A percentile compares a stretch with the other conserved stretches of the same genome.
phyloP scores from a whole-genome alignment of 805 yeast species.

The Yarrowia porcina region DNA sequence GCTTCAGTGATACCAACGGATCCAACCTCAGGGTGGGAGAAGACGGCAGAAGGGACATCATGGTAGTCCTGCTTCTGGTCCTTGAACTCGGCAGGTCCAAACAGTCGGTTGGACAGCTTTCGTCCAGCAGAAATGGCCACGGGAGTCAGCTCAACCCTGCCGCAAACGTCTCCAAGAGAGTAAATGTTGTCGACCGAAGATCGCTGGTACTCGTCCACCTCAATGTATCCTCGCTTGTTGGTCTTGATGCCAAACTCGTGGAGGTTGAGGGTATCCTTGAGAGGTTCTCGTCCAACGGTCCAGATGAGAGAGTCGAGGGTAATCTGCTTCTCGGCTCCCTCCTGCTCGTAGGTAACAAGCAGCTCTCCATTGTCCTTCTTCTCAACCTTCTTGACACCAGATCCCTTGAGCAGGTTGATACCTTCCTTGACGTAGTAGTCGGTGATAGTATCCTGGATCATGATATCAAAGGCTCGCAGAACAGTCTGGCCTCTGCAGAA shows the following conservation, averaged over 20 bases:
- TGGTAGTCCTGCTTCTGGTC: constrained; percentile 78
- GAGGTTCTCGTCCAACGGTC: constrained; percentile 90
- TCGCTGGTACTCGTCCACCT: constrained; percentile 85
- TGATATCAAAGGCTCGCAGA: constrained; percentile 79
- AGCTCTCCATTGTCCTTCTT: constrained; percentile 47
- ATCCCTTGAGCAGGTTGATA: constrained; percentile 68
- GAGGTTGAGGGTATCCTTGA: constrained; percentile 62
- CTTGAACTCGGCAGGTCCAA: constrained; percentile 71
- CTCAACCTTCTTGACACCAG: constrained; percentile 46
- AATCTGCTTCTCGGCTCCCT: constrained; percentile 43
- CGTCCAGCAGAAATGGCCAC: constrained; percentile 99
- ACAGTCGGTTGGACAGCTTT: constrained; percentile 83
- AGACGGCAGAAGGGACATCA: constrained; percentile 93
- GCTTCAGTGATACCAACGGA: constrained; percentile 82
- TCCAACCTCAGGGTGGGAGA: constrained; percentile 97
- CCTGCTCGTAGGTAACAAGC: constrained; percentile 45
- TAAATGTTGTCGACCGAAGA: constrained; percentile 68
- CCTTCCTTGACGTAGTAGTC: constrained; percentile 79
- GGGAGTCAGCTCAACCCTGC: constrained; percentile 91
- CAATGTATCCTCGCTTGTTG: constrained; percentile 58
- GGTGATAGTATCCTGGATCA: constrained; percentile 75
- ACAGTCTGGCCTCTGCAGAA: constrained; percentile 90
- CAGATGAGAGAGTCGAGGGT: constrained; percentile 81
- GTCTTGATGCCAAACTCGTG: constrained; percentile 70
- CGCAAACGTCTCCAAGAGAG: constrained; percentile 93